Evolutionary conservation across 176 grass and related monocot genomes (phyloP), one percentile per base, ranked within the genome.

Genomic region (Bonia amplexicaulis): DNA sequence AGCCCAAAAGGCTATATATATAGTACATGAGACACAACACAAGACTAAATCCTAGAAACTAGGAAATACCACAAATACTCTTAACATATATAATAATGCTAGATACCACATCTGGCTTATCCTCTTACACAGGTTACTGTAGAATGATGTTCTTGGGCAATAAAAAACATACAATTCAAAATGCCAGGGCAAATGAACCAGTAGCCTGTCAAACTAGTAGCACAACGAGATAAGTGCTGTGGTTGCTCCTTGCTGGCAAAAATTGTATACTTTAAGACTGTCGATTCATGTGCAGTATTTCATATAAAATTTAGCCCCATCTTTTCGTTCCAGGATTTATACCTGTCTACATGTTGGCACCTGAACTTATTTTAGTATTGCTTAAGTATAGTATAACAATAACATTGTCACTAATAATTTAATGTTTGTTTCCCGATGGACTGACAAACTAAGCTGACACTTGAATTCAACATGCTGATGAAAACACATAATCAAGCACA

Each of bases 31-130:
- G 33, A 33, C 33, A 35, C 33, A 35, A 35, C 33, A 35, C 4
- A 35, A 35, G 33, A 35, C 33, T 35, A 35, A 35, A 35, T 3
- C 3, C 2, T 4, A 35, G 3, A 35, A 35, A 35, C 33, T 35
- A 35, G 33, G 4, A 35, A 35, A 35, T 35, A 35, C 33, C 33
- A 2, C 33, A 35, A 35, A 4, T 35, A 35, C 33, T 4, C 4
- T 35, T 35, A 35, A 35, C 13, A 47, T 11, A 75, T 87, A 89
- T 74, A 90, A 86, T 86, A 90, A 82, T 90, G 88, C 66, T 73
- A 66, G 79, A 82, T 86, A 66, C 73, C 83, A 71, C 69, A 59
- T 77, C 46, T 82, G 74, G 79, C 84, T 86, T 82, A 90, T 90
- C 79, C 40, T 90, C 39, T 82, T 86, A 86, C 79, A 59, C 19